phyloP scores from a whole-genome alignment of 1,284 basidiomycete species.

The Malassezia nana region DNA sequence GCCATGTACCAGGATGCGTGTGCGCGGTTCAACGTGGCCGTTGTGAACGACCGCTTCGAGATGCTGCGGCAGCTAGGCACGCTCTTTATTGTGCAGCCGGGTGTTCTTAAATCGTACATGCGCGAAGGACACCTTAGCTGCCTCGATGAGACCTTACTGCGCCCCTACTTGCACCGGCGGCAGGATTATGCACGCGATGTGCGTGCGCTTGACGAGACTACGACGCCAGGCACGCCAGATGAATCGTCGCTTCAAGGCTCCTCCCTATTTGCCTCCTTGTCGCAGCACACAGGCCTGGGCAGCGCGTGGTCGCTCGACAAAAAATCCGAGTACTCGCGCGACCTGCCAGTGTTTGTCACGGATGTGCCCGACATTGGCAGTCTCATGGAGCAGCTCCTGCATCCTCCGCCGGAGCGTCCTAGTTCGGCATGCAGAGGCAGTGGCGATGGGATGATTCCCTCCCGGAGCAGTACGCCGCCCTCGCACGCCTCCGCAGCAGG shows the following conservation, averaged over 20 bases:
- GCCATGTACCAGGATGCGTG: slow-evolving; percentile 92
- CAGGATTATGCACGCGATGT: slow-evolving; percentile 59
- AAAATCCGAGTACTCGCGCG: not conserved
- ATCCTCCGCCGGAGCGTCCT: slow-evolving; percentile 1
- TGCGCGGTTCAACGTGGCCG: slow-evolving; percentile 65
- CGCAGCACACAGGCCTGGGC: not conserved
- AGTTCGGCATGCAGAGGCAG: not conserved
- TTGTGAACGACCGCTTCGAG: slow-evolving; percentile 88
- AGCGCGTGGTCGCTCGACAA: not conserved
- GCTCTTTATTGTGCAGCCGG: slow-evolving; percentile 57
- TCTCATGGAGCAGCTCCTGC: slow-evolving; percentile 2
- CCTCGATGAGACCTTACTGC: slow-evolving; percentile 74
- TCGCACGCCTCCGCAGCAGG: not conserved
- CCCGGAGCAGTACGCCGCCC: slow-evolving; percentile 3
- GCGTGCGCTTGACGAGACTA: slow-evolving; percentile 28
- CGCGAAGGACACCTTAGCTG: slow-evolving; percentile 55
- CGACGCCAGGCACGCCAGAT: slow-evolving; percentile 10
- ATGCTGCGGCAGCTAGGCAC: slow-evolving; percentile 97
- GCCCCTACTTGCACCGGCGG: slow-evolving; percentile 80
- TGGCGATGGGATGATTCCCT: no score
- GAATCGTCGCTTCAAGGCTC: not conserved
- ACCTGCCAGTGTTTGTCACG: slow-evolving; percentile 6
- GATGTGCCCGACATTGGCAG: slow-evolving; percentile 6
- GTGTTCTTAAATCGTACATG: slow-evolving; percentile 46
- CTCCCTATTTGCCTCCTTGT: slow-evolving; percentile 7